Evolutionary conservation across 495 filamentous ascomycete species (phyloP).

Genomic region (Neurospora terricola): DNA sequence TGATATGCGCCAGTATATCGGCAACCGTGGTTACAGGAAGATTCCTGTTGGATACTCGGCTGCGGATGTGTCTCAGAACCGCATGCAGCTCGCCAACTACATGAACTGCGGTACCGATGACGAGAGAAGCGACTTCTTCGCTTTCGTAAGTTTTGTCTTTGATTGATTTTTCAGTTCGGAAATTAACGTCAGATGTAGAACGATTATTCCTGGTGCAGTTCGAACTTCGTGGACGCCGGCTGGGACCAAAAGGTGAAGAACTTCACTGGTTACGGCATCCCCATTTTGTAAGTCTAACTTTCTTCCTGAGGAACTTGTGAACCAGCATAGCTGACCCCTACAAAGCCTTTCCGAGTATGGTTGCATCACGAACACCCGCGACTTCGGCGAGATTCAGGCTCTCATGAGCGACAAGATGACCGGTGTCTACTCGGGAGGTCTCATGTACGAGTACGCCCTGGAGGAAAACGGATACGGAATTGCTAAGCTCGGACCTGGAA

Average conservation of each 20-base stretch:
- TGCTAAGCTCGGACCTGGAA: constrained; percentile 50
- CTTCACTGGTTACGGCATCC: constrained; percentile 82
- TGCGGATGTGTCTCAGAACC: constrained; percentile 74
- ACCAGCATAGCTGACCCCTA: constrained; percentile 8
- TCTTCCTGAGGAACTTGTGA: not conserved
- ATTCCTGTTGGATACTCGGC: constrained; percentile 94
- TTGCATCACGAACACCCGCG: constrained; percentile 68
- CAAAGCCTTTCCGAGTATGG: constrained; percentile 77
- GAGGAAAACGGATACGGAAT: constrained; percentile 72
- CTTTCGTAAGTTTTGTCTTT: constrained; percentile 46
- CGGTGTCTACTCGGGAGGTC: constrained; percentile 83
- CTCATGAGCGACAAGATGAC: constrained; percentile 85
- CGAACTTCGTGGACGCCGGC: constrained; percentile 64
- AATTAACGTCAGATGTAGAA: constrained; percentile 36
- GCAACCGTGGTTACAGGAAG: constrained; percentile 57
- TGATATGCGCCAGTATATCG: constrained; percentile 84
- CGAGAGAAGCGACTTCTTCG: constrained; percentile 87
- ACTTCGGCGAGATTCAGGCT: constrained; percentile 69
- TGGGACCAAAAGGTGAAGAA: constrained; percentile 90
- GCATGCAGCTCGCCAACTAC: constrained; percentile 79
- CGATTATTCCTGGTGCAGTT: constrained; percentile 96
- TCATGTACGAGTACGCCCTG: constrained; percentile 90
- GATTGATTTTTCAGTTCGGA: not conserved
- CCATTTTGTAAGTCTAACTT: constrained; percentile 53
- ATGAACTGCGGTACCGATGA: constrained; percentile 91